Conservation (phyloP, 2,329 filamentous ascomycete species). For the Rutstroemia sydowiana region DNA sequence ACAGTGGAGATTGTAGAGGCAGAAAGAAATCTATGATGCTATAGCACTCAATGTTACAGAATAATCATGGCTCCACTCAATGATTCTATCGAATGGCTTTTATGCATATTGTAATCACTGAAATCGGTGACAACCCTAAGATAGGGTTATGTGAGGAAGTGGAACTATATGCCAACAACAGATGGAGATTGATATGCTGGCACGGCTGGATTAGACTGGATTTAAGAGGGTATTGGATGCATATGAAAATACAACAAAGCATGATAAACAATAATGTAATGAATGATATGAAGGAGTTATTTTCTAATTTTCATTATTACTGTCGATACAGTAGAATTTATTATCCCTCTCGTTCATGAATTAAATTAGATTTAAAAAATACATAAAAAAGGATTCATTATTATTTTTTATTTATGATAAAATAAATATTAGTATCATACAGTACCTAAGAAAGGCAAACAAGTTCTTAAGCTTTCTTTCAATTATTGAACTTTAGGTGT, state of each 20-base stretch:
- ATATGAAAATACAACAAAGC: constrained; percentile 6
- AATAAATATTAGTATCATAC: too few relatives aligned
- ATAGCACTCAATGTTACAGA: too few relatives aligned
- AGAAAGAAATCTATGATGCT: too few relatives aligned
- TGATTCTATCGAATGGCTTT: neutral
- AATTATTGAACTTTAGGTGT: too few relatives aligned
- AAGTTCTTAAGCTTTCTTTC: too few relatives aligned
- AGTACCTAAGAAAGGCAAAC: too few relatives aligned
- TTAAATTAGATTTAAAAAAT: neutral
- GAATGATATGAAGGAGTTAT: too few relatives aligned
- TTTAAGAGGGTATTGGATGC: neutral
- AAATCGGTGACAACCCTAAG: neutral
- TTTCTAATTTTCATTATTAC: too few relatives aligned
- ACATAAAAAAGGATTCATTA: neutral
- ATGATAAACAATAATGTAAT: neutral
- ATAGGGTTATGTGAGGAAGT: constrained; percentile 5
- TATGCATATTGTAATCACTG: neutral
- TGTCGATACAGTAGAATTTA: too few relatives aligned
- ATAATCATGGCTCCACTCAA: neutral
- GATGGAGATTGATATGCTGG: constrained; percentile 5
- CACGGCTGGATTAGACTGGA: constrained; percentile 4
- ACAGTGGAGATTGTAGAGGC: too few relatives aligned
- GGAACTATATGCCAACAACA: constrained; percentile 9
- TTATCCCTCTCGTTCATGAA: too few relatives aligned
- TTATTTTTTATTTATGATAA: too few relatives aligned